These are phyloP conservation scores for Castanea crenata DNA, from an alignment of 306 rosid species.

Conservation along the genomic window DNA sequence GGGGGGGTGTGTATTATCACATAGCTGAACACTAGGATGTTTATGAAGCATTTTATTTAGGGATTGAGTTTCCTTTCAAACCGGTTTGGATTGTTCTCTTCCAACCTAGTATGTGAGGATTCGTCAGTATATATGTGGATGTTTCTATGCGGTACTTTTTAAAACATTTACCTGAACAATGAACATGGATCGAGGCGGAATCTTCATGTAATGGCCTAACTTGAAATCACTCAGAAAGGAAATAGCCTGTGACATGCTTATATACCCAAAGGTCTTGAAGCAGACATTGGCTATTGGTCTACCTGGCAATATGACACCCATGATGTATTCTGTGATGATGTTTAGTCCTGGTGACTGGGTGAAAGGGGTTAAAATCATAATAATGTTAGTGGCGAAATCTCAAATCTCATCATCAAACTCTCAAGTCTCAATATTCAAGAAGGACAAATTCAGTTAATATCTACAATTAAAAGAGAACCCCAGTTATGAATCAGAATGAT, in stretches of 20 bases:
- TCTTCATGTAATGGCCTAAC: conserved; percentile 91
- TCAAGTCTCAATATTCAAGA: too few relatives aligned
- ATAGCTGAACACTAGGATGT: neutral
- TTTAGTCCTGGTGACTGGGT: conserved; percentile 70
- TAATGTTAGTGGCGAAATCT: too few relatives aligned
- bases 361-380: neutral
- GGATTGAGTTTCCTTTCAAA: too few relatives aligned
- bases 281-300: conserved; percentile 86
- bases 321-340: conserved; percentile 70
- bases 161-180: conserved; percentile 55
- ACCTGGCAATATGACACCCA: conserved; percentile 71
- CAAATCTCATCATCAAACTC: too few relatives aligned
- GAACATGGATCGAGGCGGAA: conserved; percentile 86
- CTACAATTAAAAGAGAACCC: too few relatives aligned
- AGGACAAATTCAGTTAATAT: too few relatives aligned
- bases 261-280: conserved; percentile 81
- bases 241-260: conserved; percentile 79
- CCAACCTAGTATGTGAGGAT: too few relatives aligned
- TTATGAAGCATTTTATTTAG: neutral
- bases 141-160: too few relatives aligned
- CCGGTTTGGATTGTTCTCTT: too few relatives aligned
- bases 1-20: neutral
- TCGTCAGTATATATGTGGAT: too few relatives aligned
- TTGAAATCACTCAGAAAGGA: conserved; percentile 84
- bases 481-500: too few relatives aligned